A percentile compares a stretch with the other conserved stretches of the same genome.
Evolutionary conservation across 2,329 filamentous ascomycete genomes (phyloP).

Genomic region (Xylariaceae sp.): DNA sequence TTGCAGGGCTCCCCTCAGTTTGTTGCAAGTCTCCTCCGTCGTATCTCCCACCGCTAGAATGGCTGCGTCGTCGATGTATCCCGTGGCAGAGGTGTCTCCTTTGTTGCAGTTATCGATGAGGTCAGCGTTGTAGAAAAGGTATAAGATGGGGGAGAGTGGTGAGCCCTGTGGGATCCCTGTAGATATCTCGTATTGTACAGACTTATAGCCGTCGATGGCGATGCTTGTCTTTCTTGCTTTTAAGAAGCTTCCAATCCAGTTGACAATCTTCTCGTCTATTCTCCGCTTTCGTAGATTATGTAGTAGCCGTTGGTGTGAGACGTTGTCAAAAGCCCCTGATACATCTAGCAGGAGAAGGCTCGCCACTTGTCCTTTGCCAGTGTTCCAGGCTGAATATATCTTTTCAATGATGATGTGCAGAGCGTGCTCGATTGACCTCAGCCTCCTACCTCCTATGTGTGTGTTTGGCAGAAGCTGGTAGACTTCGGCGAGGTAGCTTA

Average conservation of each 20-base stretch:
- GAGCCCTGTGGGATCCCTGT: background rate
- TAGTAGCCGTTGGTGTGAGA: background rate
- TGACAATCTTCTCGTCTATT: background rate
- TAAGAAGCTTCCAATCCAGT: background rate
- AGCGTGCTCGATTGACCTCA: background rate
- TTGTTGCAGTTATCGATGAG: background rate
- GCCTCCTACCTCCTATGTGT: background rate
- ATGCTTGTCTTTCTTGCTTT: background rate
- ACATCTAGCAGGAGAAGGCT: background rate
- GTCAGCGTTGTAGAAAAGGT: background rate
- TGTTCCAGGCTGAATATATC: background rate
- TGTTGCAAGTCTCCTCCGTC: background rate
- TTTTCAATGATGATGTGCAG: background rate
- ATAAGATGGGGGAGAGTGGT: background rate
- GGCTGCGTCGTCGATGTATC: background rate
- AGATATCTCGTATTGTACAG: background rate
- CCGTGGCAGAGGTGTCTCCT: background rate
- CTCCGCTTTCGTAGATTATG: background rate
- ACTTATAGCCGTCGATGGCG: background rate
- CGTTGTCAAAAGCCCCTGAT: background rate
- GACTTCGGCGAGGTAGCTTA: background rate
- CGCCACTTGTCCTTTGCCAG: background rate
- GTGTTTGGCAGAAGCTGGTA: background rate
- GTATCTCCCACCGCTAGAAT: background rate
- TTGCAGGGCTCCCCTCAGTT: too few species aligned